Percentiles rank a stretch among this genome's conserved stretches.
Conservation (phyloP, 192 early-diverging fungal genomes). For the Thamnidium elegans region DNA sequence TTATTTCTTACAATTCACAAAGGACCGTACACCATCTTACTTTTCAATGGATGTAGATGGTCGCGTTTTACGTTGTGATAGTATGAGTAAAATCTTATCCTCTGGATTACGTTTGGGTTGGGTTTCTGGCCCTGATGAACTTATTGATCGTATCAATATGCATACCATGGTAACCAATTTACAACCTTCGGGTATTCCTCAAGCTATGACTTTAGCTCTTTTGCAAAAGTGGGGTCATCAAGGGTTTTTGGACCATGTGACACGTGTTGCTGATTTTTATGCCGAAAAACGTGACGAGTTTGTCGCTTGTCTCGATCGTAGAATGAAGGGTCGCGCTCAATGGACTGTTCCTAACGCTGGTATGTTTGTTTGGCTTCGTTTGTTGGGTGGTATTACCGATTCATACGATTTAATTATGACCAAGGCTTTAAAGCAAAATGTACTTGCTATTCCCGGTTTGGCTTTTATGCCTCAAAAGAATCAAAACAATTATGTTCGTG, state of each 20-base stretch:
- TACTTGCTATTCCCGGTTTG: conserved; percentile 65
- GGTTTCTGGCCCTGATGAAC: conserved; percentile 63
- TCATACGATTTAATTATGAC: conserved; percentile 61
- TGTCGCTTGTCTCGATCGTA: conserved; percentile 55
- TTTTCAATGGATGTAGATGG: conserved; percentile 88
- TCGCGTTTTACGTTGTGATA: conserved; percentile 89
- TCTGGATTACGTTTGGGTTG: conserved; percentile 86
- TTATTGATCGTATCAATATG: conserved; percentile 79
- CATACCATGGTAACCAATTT: conserved; percentile 73
- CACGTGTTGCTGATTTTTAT: conserved; percentile 72
- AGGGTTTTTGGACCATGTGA: conserved; percentile 77
- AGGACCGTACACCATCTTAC: conserved; percentile 53
- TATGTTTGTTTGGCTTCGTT: conserved; percentile 80
- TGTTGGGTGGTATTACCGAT: conserved; percentile 46
- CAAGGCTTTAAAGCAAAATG: conserved; percentile 59
- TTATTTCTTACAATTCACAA: conserved; percentile 78
- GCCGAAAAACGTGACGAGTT: conserved; percentile 65
- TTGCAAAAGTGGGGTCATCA: conserved; percentile 76
- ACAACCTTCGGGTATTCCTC: conserved; percentile 81
- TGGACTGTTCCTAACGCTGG: conserved; percentile 58
- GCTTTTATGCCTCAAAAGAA: conserved; percentile 39
- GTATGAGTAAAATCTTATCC: conserved; percentile 88
- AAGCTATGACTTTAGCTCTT: conserved; percentile 69
- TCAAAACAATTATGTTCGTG: conserved; percentile 58
- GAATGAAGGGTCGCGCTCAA: conserved; percentile 58